These are phyloP conservation scores for Lipomyces sp. DNA, from an alignment of 805 yeast species.

Conservation along the genomic window DNA sequence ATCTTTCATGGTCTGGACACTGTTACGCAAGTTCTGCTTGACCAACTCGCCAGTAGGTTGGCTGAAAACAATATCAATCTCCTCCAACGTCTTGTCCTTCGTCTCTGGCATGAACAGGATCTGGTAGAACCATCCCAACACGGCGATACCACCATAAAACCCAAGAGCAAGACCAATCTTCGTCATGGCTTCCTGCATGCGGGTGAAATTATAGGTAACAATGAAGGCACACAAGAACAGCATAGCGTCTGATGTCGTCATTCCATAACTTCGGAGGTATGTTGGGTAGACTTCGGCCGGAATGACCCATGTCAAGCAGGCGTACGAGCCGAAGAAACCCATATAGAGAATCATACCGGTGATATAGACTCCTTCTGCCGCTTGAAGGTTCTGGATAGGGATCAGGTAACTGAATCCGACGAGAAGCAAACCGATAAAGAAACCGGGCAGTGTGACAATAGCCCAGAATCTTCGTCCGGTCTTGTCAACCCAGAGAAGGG, in stretches of 20 bases:
- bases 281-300: constrained; percentile 69
- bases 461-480: constrained; percentile 56
- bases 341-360: constrained; percentile 67
- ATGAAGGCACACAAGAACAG: constrained; percentile 67
- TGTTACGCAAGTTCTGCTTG: constrained; percentile 8
- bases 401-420: constrained; percentile 64
- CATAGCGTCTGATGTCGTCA: constrained; percentile 62
- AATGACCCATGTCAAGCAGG: constrained; percentile 70
- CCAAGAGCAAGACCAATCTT: constrained; percentile 67
- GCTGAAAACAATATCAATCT: constrained; percentile 50
- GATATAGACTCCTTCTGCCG: constrained; percentile 64
- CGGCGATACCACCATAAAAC: constrained; percentile 70
- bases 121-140: constrained; percentile 49
- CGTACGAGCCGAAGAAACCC: constrained; percentile 69
- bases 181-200: constrained; percentile 62
- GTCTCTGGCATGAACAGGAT: constrained; percentile 60
- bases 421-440: constrained; percentile 62
- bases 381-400: constrained; percentile 48
- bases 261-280: constrained; percentile 65
- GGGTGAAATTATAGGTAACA: constrained; percentile 63
- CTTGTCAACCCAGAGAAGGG: constrained; percentile 53
- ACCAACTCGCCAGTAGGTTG: constrained; percentile 14
- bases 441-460: constrained; percentile 57
- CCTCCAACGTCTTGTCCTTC: constrained; percentile 62
- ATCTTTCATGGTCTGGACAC: constrained; percentile 7